phyloP scores from a whole-genome alignment of 306 rosid species.

The Phaseolus lunatus region DNA sequence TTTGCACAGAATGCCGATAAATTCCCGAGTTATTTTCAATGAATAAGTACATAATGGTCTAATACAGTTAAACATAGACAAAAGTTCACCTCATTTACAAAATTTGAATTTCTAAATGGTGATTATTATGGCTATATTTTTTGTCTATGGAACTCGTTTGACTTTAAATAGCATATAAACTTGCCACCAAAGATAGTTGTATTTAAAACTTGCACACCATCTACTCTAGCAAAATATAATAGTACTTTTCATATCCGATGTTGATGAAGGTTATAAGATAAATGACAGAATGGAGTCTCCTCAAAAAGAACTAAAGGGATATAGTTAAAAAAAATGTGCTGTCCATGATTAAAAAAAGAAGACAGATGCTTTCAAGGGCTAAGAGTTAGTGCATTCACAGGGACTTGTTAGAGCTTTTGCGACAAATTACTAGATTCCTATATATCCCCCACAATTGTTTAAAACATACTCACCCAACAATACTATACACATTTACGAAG shows the following conservation, averaged over 20 bases:
- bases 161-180: slow-evolving; percentile 6
- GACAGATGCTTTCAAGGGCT: background rate
- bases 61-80: slow-evolving; percentile 24
- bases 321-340: background rate
- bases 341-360: slow-evolving; percentile 3
- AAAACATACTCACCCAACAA: slow-evolving; percentile 5
- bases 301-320: background rate
- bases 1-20: slow-evolving; percentile 1
- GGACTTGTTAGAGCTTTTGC: background rate
- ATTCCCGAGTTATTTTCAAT: background rate
- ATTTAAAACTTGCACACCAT: slow-evolving; percentile 7
- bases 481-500: slow-evolving; percentile 17
- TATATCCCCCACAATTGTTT: background rate
- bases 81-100: background rate
- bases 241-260: background rate
- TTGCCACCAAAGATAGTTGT: background rate
- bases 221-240: background rate
- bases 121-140: slow-evolving; percentile 11
- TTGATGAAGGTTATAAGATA: slow-evolving; percentile 13
- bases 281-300: slow-evolving; percentile 17
- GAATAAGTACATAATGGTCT: background rate
- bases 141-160: slow-evolving; percentile 13
- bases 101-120: slow-evolving; percentile 14
- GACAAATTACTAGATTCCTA: background rate
- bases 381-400: background rate